A percentile compares a stretch with the other conserved stretches of the same genome.
Evolutionary conservation across 1,139 yeast species (phyloP).

Genomic region (Protomyces gravidus): DNA sequence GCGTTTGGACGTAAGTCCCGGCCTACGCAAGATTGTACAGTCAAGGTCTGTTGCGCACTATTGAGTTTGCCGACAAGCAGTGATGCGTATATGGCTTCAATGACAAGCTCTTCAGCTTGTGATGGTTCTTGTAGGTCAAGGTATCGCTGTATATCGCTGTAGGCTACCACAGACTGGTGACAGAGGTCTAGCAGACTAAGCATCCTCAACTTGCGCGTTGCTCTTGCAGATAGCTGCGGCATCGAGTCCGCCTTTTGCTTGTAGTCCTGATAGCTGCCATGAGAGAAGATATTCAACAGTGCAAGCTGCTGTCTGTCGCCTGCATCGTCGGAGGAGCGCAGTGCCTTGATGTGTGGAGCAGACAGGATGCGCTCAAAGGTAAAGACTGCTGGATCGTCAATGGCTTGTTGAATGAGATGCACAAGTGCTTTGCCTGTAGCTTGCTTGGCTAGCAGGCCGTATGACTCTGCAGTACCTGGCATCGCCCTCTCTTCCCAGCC

Average conservation of each 20-base stretch:
- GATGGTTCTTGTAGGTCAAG: slow-evolving; percentile 2
- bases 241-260: background rate
- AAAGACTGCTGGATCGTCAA: slow-evolving; percentile 8
- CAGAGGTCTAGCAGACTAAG: slow-evolving; percentile 8
- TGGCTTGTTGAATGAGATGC: slow-evolving; percentile 4
- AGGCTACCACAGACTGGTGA: background rate
- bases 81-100: slow-evolving; percentile 15
- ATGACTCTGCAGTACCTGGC: slow-evolving; percentile 10
- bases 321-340: background rate
- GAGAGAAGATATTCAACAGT: slow-evolving; percentile 11
- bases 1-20: slow-evolving; percentile 5
- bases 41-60: slow-evolving; percentile 2
- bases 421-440: slow-evolving; percentile 23
- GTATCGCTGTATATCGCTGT: background rate
- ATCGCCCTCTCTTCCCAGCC: too few species aligned
- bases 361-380: slow-evolving; percentile 4
- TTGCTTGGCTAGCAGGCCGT: slow-evolving; percentile 18
- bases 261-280: slow-evolving; percentile 15
- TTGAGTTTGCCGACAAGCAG: slow-evolving; percentile 16
- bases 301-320: background rate
- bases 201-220: slow-evolving; percentile 6
- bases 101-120: slow-evolving; percentile 10
- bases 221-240: background rate
- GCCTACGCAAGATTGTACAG: slow-evolving; percentile 6
- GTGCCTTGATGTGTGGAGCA: background rate